Base-by-base conservation (phyloP, 2,329 filamentous ascomycete species). In the Scedosporium minutisporum region DNA sequence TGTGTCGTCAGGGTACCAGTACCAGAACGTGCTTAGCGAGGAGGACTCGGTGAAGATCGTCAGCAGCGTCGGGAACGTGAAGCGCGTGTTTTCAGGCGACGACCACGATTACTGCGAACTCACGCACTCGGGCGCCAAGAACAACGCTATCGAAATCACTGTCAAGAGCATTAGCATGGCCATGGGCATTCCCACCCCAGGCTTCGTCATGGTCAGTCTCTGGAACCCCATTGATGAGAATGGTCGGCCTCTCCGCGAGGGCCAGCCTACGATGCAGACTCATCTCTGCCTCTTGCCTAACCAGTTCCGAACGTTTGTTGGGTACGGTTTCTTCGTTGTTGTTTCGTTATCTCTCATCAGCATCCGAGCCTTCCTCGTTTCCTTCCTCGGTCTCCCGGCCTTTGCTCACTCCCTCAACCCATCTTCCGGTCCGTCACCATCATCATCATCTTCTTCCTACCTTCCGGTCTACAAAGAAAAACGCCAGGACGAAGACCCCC, bases 31-130 rank as follows among this genome's bases (percentile, higher is more conserved):
- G 2, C 83, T 99, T 27, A 89, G 83, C 60, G 85, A 88, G 59
- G 81, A 84, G 2, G 86, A 97, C 67, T 95, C 93, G 0, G 81
- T 86, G 57, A 86, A 87, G 60, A 78, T 99, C 44, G 78, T 96
- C 51, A 82, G 87, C 64, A 90, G 87, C 66, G 80, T 96, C 41
- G 92, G 91, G 41, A 90, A 95, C 65, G 85, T 97, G 12, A 81
- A 85, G 3, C 89, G 95, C 66, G 89, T 93, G 53, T 99, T 97
- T 71, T 96, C 92, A 0, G 95, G 95, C 10, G 95, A 99, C 69
- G 95, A 99, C 71, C 95, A 99, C 76, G 95, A 99, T 76, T 97
- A 97, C 76, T 99, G 95, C 76, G 93, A 96, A 70, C 77, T 97
- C 6, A 81, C 87, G 0, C 95, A 99, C 73, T 85, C 86, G 2